Evolutionary conservation across 192 early-diverging fungal genomes (phyloP).

Genomic region (Neocallimastix lanati): DNA sequence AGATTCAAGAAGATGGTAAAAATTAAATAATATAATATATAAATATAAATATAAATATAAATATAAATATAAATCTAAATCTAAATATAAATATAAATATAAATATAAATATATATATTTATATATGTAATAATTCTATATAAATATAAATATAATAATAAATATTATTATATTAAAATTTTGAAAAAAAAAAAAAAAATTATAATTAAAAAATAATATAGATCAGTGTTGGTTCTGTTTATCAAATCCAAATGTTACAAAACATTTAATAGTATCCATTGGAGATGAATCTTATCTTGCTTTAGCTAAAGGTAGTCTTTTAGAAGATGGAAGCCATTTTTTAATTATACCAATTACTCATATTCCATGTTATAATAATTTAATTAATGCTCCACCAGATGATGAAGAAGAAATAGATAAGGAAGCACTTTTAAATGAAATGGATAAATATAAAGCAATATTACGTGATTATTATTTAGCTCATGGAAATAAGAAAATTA

Average conservation of each 20-base stretch:
- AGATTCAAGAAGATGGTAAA: neutral
- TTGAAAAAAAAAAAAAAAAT: too few relatives aligned
- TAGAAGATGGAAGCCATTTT: slow-evolving; percentile 61
- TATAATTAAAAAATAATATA: too few relatives aligned
- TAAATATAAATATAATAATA: too few relatives aligned
- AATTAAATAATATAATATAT: neutral
- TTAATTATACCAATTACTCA: slow-evolving; percentile 53
- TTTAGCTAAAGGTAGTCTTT: slow-evolving; percentile 73
- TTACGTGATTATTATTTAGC: slow-evolving; percentile 1
- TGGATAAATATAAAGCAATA: slow-evolving; percentile 4
- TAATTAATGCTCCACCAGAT: slow-evolving; percentile 9
- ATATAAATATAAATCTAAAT: too few relatives aligned
- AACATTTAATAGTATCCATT: slow-evolving; percentile 76
- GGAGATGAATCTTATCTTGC: slow-evolving; percentile 64
- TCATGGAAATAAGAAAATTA: slow-evolving; percentile 8
- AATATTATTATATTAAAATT: too few relatives aligned
- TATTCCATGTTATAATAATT: slow-evolving; percentile 3
- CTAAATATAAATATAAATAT: too few relatives aligned
- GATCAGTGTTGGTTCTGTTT: slow-evolving; percentile 89
- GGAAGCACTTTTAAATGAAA: slow-evolving; percentile 6
- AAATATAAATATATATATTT: too few relatives aligned
- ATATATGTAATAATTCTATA: too few relatives aligned
- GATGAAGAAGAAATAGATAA: slow-evolving; percentile 6
- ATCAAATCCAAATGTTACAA: slow-evolving; percentile 70
- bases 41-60: neutral